Evolutionary conservation across 2,329 filamentous ascomycete species (phyloP).

Genomic region (Aotearoamyces nothofagi): DNA sequence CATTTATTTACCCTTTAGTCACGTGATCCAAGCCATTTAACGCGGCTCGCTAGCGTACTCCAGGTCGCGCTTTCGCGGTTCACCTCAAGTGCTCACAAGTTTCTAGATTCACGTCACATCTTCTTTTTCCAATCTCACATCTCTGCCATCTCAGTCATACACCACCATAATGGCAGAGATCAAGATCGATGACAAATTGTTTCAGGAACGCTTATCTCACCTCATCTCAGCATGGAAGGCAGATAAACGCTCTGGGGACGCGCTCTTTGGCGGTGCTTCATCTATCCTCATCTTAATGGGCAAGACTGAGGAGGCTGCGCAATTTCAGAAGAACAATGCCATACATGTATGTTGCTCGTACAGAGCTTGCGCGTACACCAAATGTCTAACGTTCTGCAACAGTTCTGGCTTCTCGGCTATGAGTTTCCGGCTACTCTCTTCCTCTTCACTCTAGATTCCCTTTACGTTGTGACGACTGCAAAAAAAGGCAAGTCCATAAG

Average conservation of each 20-base stretch:
- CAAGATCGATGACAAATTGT: slow-evolving; percentile 84
- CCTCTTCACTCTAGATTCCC: slow-evolving; percentile 72
- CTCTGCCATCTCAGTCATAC: not conserved
- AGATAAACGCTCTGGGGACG: slow-evolving; percentile 78
- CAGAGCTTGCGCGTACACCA: not conserved
- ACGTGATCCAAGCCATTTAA: no score
- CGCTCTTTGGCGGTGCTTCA: slow-evolving; percentile 69
- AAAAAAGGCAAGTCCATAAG: slow-evolving; percentile 63
- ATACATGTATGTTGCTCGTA: slow-evolving; percentile 57
- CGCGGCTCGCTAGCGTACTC: no score
- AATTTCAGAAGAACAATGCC: slow-evolving; percentile 91
- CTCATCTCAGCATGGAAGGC: slow-evolving; percentile 90
- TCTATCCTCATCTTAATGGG: slow-evolving; percentile 88
- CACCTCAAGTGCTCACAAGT: no score
- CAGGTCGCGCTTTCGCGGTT: no score
- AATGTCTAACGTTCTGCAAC: slow-evolving; percentile 7
- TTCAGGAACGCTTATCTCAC: slow-evolving; percentile 82
- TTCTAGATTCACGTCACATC: no score
- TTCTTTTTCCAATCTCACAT: not conserved
- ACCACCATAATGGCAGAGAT: slow-evolving; percentile 47
- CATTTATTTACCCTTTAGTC: no score
- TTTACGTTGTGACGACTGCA: slow-evolving; percentile 88
- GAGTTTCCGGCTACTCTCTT: slow-evolving; percentile 95
- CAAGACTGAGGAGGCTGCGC: slow-evolving; percentile 77
- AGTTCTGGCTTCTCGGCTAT: slow-evolving; percentile 98